Base-by-base conservation (phyloP, 225 moss, liverwort and hornwort species). In the Rhytidiadelphus loreus region DNA sequence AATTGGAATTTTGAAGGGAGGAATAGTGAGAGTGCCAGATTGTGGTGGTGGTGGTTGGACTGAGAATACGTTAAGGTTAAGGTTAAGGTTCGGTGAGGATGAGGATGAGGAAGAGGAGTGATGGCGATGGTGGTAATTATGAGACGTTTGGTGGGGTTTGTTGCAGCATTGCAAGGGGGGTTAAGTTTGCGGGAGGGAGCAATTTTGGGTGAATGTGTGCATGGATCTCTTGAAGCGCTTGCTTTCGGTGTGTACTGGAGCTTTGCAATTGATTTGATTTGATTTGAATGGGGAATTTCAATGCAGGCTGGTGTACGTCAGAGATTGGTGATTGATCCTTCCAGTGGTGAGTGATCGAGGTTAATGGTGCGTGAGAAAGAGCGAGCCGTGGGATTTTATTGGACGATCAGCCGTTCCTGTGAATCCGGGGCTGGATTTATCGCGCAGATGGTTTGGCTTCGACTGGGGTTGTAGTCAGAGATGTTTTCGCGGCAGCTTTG, bases 401-500 rank as follows among this genome's bases (percentile, higher is more conserved):
- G 82, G 82, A 82, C 82, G 64, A 82, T 82, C 82, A 24, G 48
- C 82, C 61, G 82, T 35, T 63, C 62, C 63, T 63, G 85, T 59
- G 85, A 73, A 84, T 84, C 77, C 29, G 74, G 60, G 60, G 16
- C 62, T 86, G 77, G 76, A 77, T 19, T 59, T 58, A 3, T 28
- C 39, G 89, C 33, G 89, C 89, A 85, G 85, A 89, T 89, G 89
- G 71, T 89, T 88, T 86, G 69, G 68, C 60, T 80, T 60, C 70
- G 83, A 89, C 60, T 70, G 70, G 85, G 52, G 29, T 87, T 85
- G 92, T 92, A 85, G 87, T 91, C 77, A 61, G 74, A 60, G 72
- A 94, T 94, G 93, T 91, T 92, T 93, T 91, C 90, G 48, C 78
- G 93, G 80, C 97, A 97, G 95, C 95, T 99, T 91, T 99, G 97